Percentiles rank a stretch among this genome's conserved stretches.
phyloP scores from a whole-genome alignment of 73 alveolate genomes.

The Tetrahymena malaccensis region DNA sequence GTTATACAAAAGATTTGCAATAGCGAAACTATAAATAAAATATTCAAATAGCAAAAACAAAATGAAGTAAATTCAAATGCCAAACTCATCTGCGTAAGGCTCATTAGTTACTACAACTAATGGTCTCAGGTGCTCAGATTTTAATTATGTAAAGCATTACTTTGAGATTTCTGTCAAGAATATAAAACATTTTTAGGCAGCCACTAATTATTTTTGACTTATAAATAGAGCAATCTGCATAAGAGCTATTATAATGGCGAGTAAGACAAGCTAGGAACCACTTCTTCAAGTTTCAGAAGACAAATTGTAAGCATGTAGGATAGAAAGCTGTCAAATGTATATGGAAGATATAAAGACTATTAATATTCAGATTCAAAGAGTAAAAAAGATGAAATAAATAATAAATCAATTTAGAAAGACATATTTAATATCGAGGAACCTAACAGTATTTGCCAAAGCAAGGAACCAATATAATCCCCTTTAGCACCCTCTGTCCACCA shows the following conservation, averaged over 20 bases:
- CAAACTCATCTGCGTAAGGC: neutral
- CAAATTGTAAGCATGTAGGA: neutral
- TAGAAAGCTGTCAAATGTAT: neutral
- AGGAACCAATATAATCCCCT: neutral
- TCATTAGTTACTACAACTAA: neutral
- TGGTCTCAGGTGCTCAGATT: neutral
- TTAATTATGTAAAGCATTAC: neutral
- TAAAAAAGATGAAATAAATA: neutral
- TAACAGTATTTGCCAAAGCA: neutral
- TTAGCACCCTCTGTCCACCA: neutral
- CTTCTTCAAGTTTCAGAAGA: neutral
- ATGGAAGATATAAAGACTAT: neutral
- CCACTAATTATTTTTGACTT: neutral
- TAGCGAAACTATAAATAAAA: neutral
- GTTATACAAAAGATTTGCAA: neutral
- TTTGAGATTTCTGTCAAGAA: neutral
- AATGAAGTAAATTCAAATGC: neutral
- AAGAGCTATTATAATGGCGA: neutral
- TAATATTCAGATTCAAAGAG: neutral
- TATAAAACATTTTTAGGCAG: neutral
- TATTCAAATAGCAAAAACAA: neutral
- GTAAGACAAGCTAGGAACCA: neutral
- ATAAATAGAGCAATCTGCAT: neutral
- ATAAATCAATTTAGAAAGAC: neutral
- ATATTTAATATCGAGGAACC: neutral